Percentiles rank a stretch among this genome's conserved stretches.
Conservation (phyloP, 176 grass and related monocot species). For the Oryza rufipogon region DNA sequence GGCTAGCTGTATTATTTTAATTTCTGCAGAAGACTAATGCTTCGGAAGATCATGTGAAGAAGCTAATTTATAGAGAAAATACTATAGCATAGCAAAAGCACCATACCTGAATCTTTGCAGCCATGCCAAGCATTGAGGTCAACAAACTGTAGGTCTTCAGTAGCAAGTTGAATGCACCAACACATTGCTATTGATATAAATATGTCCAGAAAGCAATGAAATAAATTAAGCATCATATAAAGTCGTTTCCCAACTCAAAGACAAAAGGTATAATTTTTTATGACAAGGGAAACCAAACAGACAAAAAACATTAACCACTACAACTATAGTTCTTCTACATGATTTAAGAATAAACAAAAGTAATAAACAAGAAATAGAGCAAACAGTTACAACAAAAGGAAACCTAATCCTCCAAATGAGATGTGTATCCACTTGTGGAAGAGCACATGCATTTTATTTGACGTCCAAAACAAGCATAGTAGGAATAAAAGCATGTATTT, state of each 20-base stretch:
- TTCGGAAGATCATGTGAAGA: neutral
- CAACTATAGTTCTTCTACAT: neutral
- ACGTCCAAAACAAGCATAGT: neutral
- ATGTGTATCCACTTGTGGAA: neutral
- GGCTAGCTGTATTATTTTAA: neutral
- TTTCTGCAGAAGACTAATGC: neutral
- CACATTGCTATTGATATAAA: slow-evolving; percentile 6
- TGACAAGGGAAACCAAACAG: neutral
- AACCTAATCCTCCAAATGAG: neutral
- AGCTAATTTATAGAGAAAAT: neutral
- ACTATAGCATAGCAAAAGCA: neutral
- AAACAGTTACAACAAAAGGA: neutral
- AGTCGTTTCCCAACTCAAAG: neutral
- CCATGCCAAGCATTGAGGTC: neutral
- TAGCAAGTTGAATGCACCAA: neutral
- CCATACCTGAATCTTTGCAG: slow-evolving; percentile 8
- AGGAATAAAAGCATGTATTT: neutral
- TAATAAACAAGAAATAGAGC: neutral
- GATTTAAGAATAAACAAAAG: neutral
- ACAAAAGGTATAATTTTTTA: neutral
- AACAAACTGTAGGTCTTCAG: neutral
- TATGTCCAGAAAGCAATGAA: neutral
- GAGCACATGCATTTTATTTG: neutral
- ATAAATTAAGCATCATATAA: neutral
- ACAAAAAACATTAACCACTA: neutral